Conservation (phyloP, 805 yeast genomes). For the Scheffersomyces amazonensis region DNA sequence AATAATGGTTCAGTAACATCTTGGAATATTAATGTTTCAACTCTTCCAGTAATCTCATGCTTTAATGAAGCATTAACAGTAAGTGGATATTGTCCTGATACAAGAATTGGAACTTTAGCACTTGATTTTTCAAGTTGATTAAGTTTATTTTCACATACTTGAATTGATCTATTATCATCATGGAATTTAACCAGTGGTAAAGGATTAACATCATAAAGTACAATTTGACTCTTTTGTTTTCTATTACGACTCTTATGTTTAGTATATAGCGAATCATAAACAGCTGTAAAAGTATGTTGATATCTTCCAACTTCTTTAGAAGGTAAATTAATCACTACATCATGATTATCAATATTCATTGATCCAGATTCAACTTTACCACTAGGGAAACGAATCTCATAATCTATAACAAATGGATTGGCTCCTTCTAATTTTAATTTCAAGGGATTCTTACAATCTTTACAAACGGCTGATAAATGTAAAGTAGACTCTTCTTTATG, state of each 20-base stretch:
- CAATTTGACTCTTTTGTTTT: conserved; percentile 10
- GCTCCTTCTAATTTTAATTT: conserved; percentile 50
- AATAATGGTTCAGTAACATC: conserved; percentile 5
- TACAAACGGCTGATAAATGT: conserved; percentile 30
- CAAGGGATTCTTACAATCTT: conserved; percentile 22
- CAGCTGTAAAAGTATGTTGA: conserved; percentile 54
- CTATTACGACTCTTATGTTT: conserved; percentile 20
- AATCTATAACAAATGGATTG: conserved; percentile 68
- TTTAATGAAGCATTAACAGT: conserved; percentile 53
- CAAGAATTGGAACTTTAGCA: conserved; percentile 46
- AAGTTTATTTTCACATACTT: conserved; percentile 41
- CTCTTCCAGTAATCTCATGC: conserved; percentile 57
- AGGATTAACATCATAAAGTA: conserved; percentile 46
- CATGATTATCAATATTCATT: conserved; percentile 26
- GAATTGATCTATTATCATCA: conserved; percentile 44
- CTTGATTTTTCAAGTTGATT: conserved; percentile 19
- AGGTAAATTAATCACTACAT: conserved; percentile 34
- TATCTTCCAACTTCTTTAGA: conserved; percentile 55
- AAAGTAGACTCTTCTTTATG: conserved; percentile 19
- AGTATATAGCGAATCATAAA: conserved; percentile 65
- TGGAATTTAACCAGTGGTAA: conserved; percentile 61
- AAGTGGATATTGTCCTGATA: conserved; percentile 64
- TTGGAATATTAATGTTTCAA: conserved; percentile 11
- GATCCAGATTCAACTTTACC: conserved; percentile 42
- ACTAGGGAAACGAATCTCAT: conserved; percentile 57